Conservation (phyloP, 139 green algal species). For the Eudorina sp. region DNA sequence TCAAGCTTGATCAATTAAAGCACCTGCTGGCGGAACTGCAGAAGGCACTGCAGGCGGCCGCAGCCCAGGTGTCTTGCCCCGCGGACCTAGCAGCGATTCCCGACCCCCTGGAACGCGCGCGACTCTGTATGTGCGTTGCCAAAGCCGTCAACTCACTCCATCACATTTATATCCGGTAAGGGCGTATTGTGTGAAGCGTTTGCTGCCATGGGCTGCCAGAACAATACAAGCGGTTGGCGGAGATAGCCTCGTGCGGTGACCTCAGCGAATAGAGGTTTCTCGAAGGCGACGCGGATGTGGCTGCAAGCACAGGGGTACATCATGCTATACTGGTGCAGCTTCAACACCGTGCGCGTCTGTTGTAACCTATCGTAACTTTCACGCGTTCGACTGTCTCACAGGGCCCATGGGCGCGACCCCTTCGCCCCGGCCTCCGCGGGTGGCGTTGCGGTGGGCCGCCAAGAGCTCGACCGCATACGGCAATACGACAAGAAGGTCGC, state of each 20-base stretch:
- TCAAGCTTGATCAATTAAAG: background rate
- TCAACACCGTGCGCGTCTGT: too few relatives aligned
- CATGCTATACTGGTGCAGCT: too few relatives aligned
- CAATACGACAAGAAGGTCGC: constrained; percentile 69
- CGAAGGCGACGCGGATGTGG: too few relatives aligned
- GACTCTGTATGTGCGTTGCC: constrained; percentile 12
- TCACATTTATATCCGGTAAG: constrained; percentile 38
- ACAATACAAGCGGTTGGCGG: too few relatives aligned
- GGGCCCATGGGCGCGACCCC: constrained; percentile 29
- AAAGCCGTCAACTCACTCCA: constrained; percentile 24
- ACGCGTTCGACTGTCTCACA: background rate
- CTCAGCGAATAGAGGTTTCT: too few relatives aligned
- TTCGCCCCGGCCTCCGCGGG: constrained; percentile 10
- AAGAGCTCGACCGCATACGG: constrained; percentile 61
- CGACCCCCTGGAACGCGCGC: constrained; percentile 18
- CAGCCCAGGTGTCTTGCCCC: background rate
- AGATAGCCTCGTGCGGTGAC: too few relatives aligned
- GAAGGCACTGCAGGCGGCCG: background rate
- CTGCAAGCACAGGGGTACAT: too few relatives aligned
- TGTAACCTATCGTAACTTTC: too few relatives aligned
- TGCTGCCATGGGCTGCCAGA: too few relatives aligned
- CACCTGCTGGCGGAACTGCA: background rate
- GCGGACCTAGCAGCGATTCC: constrained; percentile 13
- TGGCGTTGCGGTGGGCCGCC: background rate
- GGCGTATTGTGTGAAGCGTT: too few relatives aligned